Conservation (phyloP, 2,329 filamentous ascomycete genomes). For the Coleophoma eucalyptorum region DNA sequence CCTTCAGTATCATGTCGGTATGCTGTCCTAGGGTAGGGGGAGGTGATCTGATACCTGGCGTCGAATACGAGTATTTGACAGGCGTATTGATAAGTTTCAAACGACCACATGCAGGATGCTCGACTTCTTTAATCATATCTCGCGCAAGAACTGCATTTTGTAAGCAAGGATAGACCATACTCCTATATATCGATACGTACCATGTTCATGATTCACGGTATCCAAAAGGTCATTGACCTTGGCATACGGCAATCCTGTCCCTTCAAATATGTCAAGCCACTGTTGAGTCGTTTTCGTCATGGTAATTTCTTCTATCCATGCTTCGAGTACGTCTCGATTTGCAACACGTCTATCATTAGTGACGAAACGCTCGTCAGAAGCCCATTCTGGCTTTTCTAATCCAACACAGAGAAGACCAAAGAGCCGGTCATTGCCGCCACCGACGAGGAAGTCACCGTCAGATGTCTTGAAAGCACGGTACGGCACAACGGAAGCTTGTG, state of each 20-base stretch:
- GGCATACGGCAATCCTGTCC: constrained; percentile 88
- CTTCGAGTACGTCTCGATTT: constrained; percentile 71
- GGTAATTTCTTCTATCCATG: constrained; percentile 71
- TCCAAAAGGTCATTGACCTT: constrained; percentile 88
- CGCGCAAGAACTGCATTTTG: constrained; percentile 58
- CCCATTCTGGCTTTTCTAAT: constrained; percentile 54
- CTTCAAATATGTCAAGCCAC: constrained; percentile 82
- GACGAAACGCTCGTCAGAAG: constrained; percentile 50
- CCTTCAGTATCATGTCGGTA: constrained; percentile 68
- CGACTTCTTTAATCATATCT: constrained; percentile 84
- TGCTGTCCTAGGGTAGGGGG: constrained; percentile 85
- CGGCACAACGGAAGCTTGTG: constrained; percentile 80
- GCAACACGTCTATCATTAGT: constrained; percentile 60
- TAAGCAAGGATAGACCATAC: not conserved
- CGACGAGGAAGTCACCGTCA: constrained; percentile 63
- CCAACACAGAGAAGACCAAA: constrained; percentile 60
- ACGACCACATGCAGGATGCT: constrained; percentile 76
- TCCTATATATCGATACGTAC: constrained; percentile 2
- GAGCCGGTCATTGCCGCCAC: constrained; percentile 64
- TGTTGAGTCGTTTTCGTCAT: constrained; percentile 73
- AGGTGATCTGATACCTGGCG: constrained; percentile 67
- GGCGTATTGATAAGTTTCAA: constrained; percentile 89
- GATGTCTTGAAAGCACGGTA: constrained; percentile 77
- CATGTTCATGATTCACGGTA: constrained; percentile 79
- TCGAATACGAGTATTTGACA: constrained; percentile 83